Percentiles rank a stretch among this genome's conserved stretches.
These are phyloP conservation scores for Pyrus betulifolia DNA, from an alignment of 306 rosid species.

Conservation along the genomic window DNA sequence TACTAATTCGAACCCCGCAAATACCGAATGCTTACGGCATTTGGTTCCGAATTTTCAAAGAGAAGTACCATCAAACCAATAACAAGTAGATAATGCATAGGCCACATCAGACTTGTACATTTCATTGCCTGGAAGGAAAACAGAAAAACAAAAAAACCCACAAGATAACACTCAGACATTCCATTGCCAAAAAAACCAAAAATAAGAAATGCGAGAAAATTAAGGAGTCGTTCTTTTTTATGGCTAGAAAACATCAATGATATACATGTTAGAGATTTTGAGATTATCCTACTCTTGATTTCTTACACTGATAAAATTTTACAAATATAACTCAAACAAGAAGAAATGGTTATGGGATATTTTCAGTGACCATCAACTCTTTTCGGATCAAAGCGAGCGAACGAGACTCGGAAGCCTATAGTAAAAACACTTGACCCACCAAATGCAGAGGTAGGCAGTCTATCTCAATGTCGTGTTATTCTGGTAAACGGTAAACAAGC, in stretches of 20 bases:
- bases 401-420: constrained; percentile 6
- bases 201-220: neutral
- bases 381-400: neutral
- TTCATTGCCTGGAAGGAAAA: neutral
- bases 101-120: too few species aligned
- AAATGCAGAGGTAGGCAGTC: constrained; percentile 14
- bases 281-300: constrained; percentile 13
- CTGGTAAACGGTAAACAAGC: constrained; percentile 17
- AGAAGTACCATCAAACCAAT: too few species aligned
- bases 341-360: constrained; percentile 17
- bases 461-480: constrained; percentile 20
- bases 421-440: constrained; percentile 15
- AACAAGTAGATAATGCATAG: too few species aligned
- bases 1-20: too few species aligned
- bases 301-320: constrained; percentile 22
- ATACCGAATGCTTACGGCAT: too few species aligned
- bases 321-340: constrained; percentile 24
- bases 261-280: constrained; percentile 23
- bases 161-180: neutral
- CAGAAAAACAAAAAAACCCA: neutral
- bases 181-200: too few species aligned
- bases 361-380: neutral
- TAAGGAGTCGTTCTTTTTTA: neutral
- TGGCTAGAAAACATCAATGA: constrained; percentile 6
- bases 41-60: too few species aligned